A percentile compares a stretch with the other conserved stretches of the same genome.
Conservation (phyloP, 169 alveolate genomes). For the Theileria sp. region DNA sequence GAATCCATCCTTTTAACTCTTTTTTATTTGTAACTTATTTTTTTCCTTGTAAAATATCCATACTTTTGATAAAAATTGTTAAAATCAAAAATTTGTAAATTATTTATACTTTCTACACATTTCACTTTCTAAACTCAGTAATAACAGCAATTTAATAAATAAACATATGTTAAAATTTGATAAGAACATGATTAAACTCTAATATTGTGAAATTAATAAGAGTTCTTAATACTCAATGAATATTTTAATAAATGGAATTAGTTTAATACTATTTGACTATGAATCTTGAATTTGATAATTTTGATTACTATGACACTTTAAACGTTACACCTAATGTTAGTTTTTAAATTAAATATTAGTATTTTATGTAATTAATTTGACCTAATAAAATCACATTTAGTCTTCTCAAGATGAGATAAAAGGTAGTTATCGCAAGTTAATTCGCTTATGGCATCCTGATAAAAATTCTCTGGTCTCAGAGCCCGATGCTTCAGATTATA, state of each 20-base stretch:
- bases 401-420: constrained; percentile 56
- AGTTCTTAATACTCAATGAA: neutral
- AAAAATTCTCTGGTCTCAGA: constrained; percentile 9
- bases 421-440: constrained; percentile 57
- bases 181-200: neutral
- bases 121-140: neutral
- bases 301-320: constrained; percentile 63
- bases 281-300: constrained; percentile 36
- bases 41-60: neutral
- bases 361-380: neutral
- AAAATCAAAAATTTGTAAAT: neutral
- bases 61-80: neutral
- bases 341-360: neutral
- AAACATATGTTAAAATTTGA: no score
- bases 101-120: neutral
- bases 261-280: neutral
- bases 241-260: neutral
- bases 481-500: neutral
- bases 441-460: constrained; percentile 67
- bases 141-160: neutral
- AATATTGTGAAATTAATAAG: no score
- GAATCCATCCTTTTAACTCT: neutral
- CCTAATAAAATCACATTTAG: constrained; percentile 5
- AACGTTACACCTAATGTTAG: constrained; percentile 51
- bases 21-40: neutral